Conservation (phyloP, 495 filamentous ascomycete genomes). For the Antarctomyces pellizariae region DNA sequence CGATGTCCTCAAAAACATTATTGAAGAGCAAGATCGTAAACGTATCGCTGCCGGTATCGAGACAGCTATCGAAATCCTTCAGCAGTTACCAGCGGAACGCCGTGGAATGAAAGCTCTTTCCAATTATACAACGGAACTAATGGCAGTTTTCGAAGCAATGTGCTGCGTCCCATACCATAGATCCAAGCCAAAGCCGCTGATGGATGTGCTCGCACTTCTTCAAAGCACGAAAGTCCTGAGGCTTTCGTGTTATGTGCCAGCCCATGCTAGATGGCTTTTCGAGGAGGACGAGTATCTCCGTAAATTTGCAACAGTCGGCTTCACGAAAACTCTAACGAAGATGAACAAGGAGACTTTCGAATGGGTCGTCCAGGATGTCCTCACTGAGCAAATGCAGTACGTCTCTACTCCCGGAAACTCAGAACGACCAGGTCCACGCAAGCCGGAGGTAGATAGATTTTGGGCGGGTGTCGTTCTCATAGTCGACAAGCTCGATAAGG, state of each 20-base stretch:
- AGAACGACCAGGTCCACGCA: too few species aligned
- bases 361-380: conserved; percentile 49
- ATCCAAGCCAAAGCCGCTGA: conserved; percentile 4
- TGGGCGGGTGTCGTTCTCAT: conserved; percentile 58
- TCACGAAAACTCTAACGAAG: conserved; percentile 30
- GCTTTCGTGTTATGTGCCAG: conserved; percentile 45
- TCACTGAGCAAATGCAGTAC: conserved; percentile 21
- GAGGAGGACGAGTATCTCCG: conserved; percentile 30
- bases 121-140: conserved; percentile 18
- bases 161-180: conserved; percentile 23
- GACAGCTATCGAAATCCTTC: conserved; percentile 17
- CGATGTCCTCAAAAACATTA: conserved; percentile 24
- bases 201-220: conserved; percentile 19
- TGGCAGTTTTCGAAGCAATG: conserved; percentile 28
- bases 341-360: conserved; percentile 52
- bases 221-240: conserved; percentile 50
- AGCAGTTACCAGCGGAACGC: conserved; percentile 16
- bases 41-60: conserved; percentile 36
- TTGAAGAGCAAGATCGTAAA: conserved; percentile 34
- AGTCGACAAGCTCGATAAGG: conserved; percentile 41
- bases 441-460: conserved; percentile 33
- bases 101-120: conserved; percentile 16
- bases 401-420: conserved; percentile 13
- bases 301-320: conserved; percentile 44
- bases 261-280: conserved; percentile 63